Evolutionary conservation across 805 yeast species (phyloP), one percentile per base, ranked within the genome.

Genomic region (Candida palmyrensis): DNA sequence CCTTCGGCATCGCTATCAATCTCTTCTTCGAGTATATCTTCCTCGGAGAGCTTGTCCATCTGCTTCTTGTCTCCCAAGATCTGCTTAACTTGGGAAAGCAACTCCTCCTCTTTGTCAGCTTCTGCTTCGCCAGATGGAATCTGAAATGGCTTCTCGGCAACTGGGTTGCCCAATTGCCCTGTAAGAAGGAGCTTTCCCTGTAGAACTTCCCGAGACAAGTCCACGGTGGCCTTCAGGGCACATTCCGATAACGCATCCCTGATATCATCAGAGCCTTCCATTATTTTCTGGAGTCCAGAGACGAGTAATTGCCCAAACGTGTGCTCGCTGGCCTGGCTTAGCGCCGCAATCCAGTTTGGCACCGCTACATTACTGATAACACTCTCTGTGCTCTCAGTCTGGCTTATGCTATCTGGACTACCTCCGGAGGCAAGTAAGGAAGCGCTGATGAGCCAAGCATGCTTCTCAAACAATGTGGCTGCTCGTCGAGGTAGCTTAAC

Each of bases 21-120:
- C 5, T 14, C 18, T 4, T 16, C 14, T 3, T 42, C 29, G 20
- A 42, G 44, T 10, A 44, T 20, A 3, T 27, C 35, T 7, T 29
- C 15, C 27, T 47, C 35, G 14, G 46, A 41, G 25, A 24, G 17
- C 15, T 29, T 29, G 25, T 13, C 7, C 15, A 20, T 21, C 24
- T 9, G n/a, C 11, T 23, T 18, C 22, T 31, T 23, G 15, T 30
- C 33, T 4, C 16, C 25, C 14, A 30, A 20, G 16, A 30, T 16
- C n/a, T 30, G 27, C n/a, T 19, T 30, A 19, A 30, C 18, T 21
- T 21, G 4, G 11, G 13, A 19, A 19, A 30, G 22, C 26, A 30
- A n/a, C 9, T 21, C 14, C 13, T 30, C 27, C 5, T 30, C 25
- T 9, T 23, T 20, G 13, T 17, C 23, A n/a, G n/a, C n/a, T n/a